Percentiles rank a stretch among this genome's conserved stretches.
phyloP scores from a whole-genome alignment of 2,329 filamentous ascomycete genomes.

The Botryosphaeria dothidea region DNA sequence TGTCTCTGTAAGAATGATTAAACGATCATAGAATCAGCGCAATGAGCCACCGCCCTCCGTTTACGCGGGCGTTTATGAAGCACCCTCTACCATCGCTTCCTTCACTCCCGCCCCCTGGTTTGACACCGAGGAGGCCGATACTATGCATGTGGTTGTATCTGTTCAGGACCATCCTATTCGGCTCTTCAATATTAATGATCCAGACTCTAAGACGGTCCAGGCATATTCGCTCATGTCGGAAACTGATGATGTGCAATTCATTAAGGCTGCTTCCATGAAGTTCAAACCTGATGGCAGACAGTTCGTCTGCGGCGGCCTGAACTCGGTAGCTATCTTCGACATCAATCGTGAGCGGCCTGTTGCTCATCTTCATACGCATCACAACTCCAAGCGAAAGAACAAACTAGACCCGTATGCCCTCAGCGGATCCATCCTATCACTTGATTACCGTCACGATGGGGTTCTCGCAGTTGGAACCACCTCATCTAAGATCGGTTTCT shows the following conservation, averaged over 20 bases:
- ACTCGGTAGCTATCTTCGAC: constrained; percentile 59
- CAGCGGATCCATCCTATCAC: constrained; percentile 52
- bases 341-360: constrained; percentile 31
- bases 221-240: constrained; percentile 56
- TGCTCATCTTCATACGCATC: constrained; percentile 41
- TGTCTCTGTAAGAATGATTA: not conserved
- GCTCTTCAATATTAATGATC: constrained; percentile 46
- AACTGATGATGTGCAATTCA: not conserved
- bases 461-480: constrained; percentile 59
- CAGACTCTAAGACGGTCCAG: constrained; percentile 39
- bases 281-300: constrained; percentile 51
- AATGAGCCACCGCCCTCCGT: constrained; percentile 45
- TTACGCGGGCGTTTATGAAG: constrained; percentile 41
- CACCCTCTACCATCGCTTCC: constrained; percentile 53
- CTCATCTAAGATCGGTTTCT: constrained; percentile 58
- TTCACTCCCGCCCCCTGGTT: constrained; percentile 58
- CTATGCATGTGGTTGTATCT: constrained; percentile 54
- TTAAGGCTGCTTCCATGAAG: constrained; percentile 36
- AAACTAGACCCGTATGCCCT: constrained; percentile 47
- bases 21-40: constrained; percentile 34
- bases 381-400: constrained; percentile 30
- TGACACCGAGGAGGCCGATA: constrained; percentile 51
- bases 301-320: constrained; percentile 60
- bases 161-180: constrained; percentile 57
- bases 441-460: constrained; percentile 50